Evolutionary conservation across 1,139 yeast genomes (phyloP).

Genomic region (Candida glucosophila): DNA sequence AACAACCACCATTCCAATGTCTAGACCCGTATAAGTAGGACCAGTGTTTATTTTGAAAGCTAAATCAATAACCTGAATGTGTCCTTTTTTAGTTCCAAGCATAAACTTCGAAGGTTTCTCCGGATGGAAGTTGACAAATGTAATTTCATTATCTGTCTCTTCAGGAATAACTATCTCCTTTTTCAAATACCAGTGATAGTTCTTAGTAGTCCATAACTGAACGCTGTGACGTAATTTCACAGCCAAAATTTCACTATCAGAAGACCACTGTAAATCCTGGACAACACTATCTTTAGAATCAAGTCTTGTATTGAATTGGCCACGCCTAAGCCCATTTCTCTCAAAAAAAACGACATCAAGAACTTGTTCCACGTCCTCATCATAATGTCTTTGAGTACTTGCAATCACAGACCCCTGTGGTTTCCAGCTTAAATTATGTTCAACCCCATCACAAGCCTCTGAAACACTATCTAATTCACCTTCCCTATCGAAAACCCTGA

Average conservation of each 20-base stretch:
- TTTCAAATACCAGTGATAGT: slow-evolving; percentile 93
- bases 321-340: slow-evolving; percentile 87
- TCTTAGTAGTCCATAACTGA: slow-evolving; percentile 86
- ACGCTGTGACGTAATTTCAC: slow-evolving; percentile 52
- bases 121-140: slow-evolving; percentile 73
- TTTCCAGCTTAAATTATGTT: slow-evolving; percentile 71
- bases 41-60: slow-evolving; percentile 61
- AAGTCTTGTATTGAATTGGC: slow-evolving; percentile 69
- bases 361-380: slow-evolving; percentile 39
- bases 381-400: slow-evolving; percentile 55
- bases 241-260: slow-evolving; percentile 72
- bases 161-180: slow-evolving; percentile 49
- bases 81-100: slow-evolving; percentile 42
- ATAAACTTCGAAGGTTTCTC: slow-evolving; percentile 75
- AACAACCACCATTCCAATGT: slow-evolving; percentile 72
- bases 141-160: slow-evolving; percentile 23
- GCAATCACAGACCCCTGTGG: slow-evolving; percentile 89
- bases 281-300: slow-evolving; percentile 39
- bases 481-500: slow-evolving; percentile 75
- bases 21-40: slow-evolving; percentile 58
- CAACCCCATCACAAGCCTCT: slow-evolving; percentile 84
- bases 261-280: slow-evolving; percentile 66
- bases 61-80: slow-evolving; percentile 60
- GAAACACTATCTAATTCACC: slow-evolving; percentile 77
- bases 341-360: slow-evolving; percentile 74